Evolutionary conservation across 768 basidiomycete species (phyloP).

Genomic region (Suillus hirtellus): DNA sequence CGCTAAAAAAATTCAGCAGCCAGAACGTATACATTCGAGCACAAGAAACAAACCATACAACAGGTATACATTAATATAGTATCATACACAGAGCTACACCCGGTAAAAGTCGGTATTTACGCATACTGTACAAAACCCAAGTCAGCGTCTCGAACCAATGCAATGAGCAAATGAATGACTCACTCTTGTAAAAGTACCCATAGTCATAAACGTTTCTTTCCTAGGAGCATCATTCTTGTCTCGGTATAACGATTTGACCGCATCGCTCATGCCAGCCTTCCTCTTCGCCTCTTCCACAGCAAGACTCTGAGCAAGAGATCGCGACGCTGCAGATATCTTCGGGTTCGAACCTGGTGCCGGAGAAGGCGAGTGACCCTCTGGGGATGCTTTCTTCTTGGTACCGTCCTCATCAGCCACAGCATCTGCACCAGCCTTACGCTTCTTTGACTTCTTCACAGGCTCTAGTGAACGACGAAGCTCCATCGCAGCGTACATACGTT

Average conservation of each 20-base stretch:
- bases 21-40: neutral
- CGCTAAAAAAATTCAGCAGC: neutral
- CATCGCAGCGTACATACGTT: constrained; percentile 57
- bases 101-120: constrained; percentile 1
- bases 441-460: constrained; percentile 51
- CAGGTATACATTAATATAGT: neutral
- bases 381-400: constrained; percentile 42
- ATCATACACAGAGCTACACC: neutral
- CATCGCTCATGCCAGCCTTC: constrained; percentile 81
- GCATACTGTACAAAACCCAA: constrained; percentile 12
- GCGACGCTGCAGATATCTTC: constrained; percentile 55
- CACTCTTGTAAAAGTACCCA: constrained; percentile 89
- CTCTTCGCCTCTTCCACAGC: constrained; percentile 83
- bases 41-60: neutral
- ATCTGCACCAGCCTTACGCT: constrained; percentile 58
- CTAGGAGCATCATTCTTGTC: constrained; percentile 52
- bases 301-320: constrained; percentile 69
- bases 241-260: constrained; percentile 78
- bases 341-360: constrained; percentile 43
- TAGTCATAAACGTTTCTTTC: constrained; percentile 91
- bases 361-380: constrained; percentile 18
- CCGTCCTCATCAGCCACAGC: constrained; percentile 25
- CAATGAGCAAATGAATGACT: constrained; percentile 30
- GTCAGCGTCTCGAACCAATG: neutral
- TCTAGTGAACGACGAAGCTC: constrained; percentile 56